phyloP scores from a whole-genome alignment of 768 basidiomycete genomes.

The Thelephora ganbajun region DNA sequence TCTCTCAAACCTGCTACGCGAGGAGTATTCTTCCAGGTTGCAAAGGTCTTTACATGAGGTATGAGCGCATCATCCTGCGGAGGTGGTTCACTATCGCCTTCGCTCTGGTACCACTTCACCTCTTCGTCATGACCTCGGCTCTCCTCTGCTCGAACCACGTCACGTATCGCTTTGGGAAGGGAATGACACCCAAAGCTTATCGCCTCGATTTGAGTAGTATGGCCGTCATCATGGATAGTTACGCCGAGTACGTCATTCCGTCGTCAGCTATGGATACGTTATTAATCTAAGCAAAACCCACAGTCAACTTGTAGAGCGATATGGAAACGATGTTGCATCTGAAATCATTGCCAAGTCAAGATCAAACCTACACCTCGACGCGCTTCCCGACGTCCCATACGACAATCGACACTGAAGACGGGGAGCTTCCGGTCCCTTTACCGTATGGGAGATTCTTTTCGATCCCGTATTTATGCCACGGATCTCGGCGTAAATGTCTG shows the following conservation, averaged over 20 bases:
- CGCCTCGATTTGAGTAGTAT: conserved; percentile 58
- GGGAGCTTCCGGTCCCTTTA: too few species aligned
- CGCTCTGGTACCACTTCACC: conserved; percentile 52
- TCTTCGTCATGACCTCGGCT: conserved; percentile 45
- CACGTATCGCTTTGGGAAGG: conserved; percentile 79
- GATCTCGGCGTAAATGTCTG: too few species aligned
- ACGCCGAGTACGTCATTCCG: conserved; percentile 42
- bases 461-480: too few species aligned
- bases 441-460: too few species aligned
- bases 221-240: conserved; percentile 78
- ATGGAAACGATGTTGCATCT: conserved; percentile 48
- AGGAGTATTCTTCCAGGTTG: conserved; percentile 62
- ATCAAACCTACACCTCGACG: conserved; percentile 30
- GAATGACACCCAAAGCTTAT: conserved; percentile 79
- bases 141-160: conserved; percentile 73
- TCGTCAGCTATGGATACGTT: conserved; percentile 4
- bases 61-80: conserved; percentile 38
- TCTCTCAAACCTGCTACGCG: conserved; percentile 61
- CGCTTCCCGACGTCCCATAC: conserved; percentile 18
- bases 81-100: conserved; percentile 59
- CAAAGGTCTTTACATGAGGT: conserved; percentile 46
- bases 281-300: not conserved
- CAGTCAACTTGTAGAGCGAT: conserved; percentile 65
- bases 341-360: conserved; percentile 46
- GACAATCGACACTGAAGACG: not conserved